Base-by-base conservation (phyloP, 139 green algal species). In the Astrephomene gubernaculifera region DNA sequence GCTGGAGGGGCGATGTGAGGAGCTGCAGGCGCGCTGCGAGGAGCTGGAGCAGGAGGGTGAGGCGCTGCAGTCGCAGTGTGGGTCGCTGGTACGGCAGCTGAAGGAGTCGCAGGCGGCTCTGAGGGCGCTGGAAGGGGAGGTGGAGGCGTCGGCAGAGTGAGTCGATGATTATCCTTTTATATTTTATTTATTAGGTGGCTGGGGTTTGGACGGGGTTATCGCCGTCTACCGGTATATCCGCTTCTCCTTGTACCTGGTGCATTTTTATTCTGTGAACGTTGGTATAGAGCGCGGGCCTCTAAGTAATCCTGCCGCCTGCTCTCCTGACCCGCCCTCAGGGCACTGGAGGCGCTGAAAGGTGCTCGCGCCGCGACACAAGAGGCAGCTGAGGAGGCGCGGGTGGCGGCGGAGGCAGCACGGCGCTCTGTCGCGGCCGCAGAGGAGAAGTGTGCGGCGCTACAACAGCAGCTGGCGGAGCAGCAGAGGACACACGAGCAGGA, bases 371-470 rank as follows among this genome's bases (percentile, higher is more conserved):
- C 82, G 0, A 44, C 73, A 25, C 57, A 83, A 35, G 82, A 61
- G 0, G 82, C 80, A 2, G 80, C 80, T 3, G 67, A 87, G 49
- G 71, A 82, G 52, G 82, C 82, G 27, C 82, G 57, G n/a, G n/a
- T n/a, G n/a, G n/a, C n/a, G n/a, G n/a, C n/a, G n/a, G n/a, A 17
- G 33, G 63, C 63, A 64, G 43, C 44, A 63, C 78, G 1, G 78
- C 78, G n/a, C 19, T 41, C 78, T 8, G 78, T 63, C 2, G 65
- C 63, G 10, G 31, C 43, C 2, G 78, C 78, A 1, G 78, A 61
- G 17, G 63, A 84, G 78, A 43, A 84, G 17, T 31, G 31, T 1
- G 78, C 64, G 21, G 63, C 43, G 31, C 39, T 83, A 60, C 44
- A 36, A 24, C 60, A 63, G 29, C 76, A 83, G 38, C 76, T 83